Percentiles rank a stretch among this genome's conserved stretches.
Evolutionary conservation across 306 rosid genomes (phyloP).

Genomic region (Fagus crenata): DNA sequence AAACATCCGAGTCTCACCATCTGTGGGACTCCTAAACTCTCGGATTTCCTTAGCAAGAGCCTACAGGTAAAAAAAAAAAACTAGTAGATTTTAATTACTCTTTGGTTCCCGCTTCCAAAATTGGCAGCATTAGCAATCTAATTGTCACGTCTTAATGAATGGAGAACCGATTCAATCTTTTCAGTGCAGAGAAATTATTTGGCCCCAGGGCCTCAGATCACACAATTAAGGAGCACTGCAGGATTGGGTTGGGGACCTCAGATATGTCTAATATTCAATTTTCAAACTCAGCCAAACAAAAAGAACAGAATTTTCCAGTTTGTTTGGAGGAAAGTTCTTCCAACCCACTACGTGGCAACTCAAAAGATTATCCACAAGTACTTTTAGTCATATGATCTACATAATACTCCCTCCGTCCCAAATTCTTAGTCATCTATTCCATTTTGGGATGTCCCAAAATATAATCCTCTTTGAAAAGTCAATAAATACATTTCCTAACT

Average conservation of each 20-base stretch:
- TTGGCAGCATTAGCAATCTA: not conserved
- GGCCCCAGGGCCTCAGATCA: not conserved
- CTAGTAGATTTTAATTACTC: not conserved
- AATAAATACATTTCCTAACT: too few species aligned
- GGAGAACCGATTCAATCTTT: not conserved
- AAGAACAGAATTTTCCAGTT: too few species aligned
- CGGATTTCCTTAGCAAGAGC: constrained; percentile 86
- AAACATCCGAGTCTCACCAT: constrained; percentile 92
- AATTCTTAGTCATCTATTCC: too few species aligned
- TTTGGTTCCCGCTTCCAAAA: not conserved
- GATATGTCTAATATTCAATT: constrained; percentile 1
- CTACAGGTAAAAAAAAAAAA: constrained; percentile 33
- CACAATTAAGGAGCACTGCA: not conserved
- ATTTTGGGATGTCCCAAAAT: too few species aligned
- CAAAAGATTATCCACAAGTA: too few species aligned
- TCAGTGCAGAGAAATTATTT: constrained; percentile 7
- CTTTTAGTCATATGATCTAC: too few species aligned
- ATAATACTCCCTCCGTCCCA: too few species aligned
- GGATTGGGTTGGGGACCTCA: not conserved
- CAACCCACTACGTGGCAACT: too few species aligned
- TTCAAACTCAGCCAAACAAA: not conserved
- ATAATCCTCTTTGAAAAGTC: too few species aligned
- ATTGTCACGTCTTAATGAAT: not conserved
- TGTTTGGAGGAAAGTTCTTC: too few species aligned
- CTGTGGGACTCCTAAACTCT: constrained; percentile 88